Evolutionary conservation across 1,284 basidiomycete genomes (phyloP).

Genomic region (Fomitopsis palustris): DNA sequence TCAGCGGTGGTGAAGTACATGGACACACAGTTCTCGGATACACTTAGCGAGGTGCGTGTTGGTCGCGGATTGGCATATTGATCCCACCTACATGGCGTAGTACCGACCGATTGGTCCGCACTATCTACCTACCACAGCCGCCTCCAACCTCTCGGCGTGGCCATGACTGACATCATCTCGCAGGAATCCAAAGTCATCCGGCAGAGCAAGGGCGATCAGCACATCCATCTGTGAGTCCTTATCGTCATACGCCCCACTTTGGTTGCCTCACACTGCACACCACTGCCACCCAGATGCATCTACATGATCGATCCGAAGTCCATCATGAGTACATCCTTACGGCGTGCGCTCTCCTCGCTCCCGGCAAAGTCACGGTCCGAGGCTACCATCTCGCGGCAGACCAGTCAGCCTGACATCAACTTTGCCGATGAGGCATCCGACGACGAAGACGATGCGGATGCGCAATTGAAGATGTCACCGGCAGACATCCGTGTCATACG

Average conservation of each 20-base stretch:
- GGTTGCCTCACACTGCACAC: conserved; percentile 11
- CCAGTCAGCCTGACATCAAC: conserved; percentile 41
- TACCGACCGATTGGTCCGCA: neutral
- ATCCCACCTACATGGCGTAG: neutral
- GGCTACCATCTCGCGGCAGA: conserved; percentile 48
- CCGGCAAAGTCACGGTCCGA: conserved; percentile 57
- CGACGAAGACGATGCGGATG: conserved; percentile 43
- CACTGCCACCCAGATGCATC: conserved; percentile 52
- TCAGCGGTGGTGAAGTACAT: conserved; percentile 68
- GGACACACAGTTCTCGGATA: conserved; percentile 75
- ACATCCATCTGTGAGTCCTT: conserved; percentile 73
- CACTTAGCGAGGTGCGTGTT: conserved; percentile 70
- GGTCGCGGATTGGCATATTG: neutral
- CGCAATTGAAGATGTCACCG: conserved; percentile 59
- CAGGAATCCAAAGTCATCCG: conserved; percentile 83
- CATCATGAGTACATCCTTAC: conserved; percentile 51
- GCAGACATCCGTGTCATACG: conserved; percentile 75
- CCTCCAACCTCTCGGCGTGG: neutral
- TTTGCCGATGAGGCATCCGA: conserved; percentile 48
- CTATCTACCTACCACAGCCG: neutral
- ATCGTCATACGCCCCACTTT: conserved; percentile 1
- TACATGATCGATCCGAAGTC: conserved; percentile 78
- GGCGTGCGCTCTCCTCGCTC: conserved; percentile 42
- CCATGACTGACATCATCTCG: conserved; percentile 10
- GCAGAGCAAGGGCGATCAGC: conserved; percentile 80